phyloP scores from a whole-genome alignment of 2,329 filamentous ascomycete genomes.

The Orbilia blumenaviensis region DNA sequence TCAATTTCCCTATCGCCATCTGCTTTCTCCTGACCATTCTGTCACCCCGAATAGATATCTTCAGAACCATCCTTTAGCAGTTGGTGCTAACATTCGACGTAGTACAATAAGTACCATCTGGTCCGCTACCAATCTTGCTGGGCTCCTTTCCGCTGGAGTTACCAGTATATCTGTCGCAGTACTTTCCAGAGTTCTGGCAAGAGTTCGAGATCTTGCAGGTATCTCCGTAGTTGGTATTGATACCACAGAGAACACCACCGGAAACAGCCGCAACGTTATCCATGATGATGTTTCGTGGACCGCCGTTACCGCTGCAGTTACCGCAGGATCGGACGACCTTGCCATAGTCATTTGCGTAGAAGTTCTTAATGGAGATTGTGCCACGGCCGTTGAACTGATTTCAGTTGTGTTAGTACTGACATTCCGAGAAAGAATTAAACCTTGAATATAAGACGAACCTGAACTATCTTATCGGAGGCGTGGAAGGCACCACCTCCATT shows the following conservation, averaged over 20 bases:
- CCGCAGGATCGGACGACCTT: slow-evolving; percentile 67
- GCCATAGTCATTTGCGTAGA: slow-evolving; percentile 63
- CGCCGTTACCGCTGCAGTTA: slow-evolving; percentile 63
- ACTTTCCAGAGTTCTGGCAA: slow-evolving; percentile 58
- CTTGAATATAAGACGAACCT: too few species aligned
- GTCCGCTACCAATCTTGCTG: slow-evolving; percentile 60
- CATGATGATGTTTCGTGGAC: slow-evolving; percentile 63
- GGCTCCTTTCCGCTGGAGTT: slow-evolving; percentile 61
- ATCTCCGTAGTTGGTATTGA: slow-evolving; percentile 67
- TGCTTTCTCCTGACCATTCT: too few species aligned
- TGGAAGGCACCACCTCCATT: slow-evolving; percentile 63
- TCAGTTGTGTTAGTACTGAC: background rate
- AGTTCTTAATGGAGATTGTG: slow-evolving; percentile 61
- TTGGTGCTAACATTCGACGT: slow-evolving; percentile 21
- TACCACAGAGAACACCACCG: slow-evolving; percentile 64
- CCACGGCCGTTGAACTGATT: slow-evolving; percentile 60
- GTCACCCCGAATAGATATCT: background rate
- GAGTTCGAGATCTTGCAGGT: slow-evolving; percentile 63
- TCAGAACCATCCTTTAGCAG: background rate
- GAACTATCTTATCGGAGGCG: slow-evolving; percentile 62
- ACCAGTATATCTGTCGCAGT: slow-evolving; percentile 60
- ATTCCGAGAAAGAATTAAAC: background rate
- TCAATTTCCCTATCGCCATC: too few species aligned
- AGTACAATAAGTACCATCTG: slow-evolving; percentile 60
- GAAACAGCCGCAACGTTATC: slow-evolving; percentile 61